Evolutionary conservation across 2,329 filamentous ascomycete genomes (phyloP).

Genomic region (Karstenula rhodostoma): DNA sequence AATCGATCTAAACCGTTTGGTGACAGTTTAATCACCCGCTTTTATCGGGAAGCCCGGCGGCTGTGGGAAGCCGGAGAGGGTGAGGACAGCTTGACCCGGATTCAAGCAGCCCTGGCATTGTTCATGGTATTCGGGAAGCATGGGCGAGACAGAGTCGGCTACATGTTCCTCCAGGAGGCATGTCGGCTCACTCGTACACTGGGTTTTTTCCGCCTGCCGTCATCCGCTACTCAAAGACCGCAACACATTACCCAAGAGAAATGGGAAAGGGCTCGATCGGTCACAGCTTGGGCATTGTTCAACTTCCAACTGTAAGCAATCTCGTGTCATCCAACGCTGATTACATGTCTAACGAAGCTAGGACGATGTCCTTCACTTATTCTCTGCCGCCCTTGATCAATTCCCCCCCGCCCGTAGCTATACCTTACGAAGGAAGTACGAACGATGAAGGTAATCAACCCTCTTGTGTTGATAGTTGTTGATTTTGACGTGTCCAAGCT

Average conservation of each 20-base stretch:
- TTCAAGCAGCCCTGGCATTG: slow-evolving; percentile 39
- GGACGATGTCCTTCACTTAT: slow-evolving; percentile 39
- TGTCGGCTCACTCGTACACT: slow-evolving; percentile 34
- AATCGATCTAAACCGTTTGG: slow-evolving; percentile 39
- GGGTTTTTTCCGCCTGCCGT: slow-evolving; percentile 31
- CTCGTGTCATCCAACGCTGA: not conserved
- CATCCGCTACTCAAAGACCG: slow-evolving; percentile 20
- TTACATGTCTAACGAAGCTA: slow-evolving; percentile 19
- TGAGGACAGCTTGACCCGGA: slow-evolving; percentile 30
- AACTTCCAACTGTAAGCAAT: slow-evolving; percentile 43
- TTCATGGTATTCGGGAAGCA: slow-evolving; percentile 42
- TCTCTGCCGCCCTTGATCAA: slow-evolving; percentile 33
- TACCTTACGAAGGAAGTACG: slow-evolving; percentile 30
- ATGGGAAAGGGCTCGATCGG: slow-evolving; percentile 33
- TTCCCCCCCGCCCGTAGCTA: slow-evolving; percentile 29
- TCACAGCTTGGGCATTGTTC: slow-evolving; percentile 42
- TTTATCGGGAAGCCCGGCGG: slow-evolving; percentile 39
- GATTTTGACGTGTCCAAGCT: slow-evolving; percentile 23
- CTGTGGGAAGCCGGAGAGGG: slow-evolving; percentile 39
- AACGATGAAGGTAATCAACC: slow-evolving; percentile 30
- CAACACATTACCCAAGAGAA: slow-evolving; percentile 24
- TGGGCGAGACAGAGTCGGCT: slow-evolving; percentile 40
- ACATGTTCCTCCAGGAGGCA: slow-evolving; percentile 38
- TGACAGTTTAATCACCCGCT: slow-evolving; percentile 34
- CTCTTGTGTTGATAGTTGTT: not conserved